Percentiles rank a stretch among this genome's conserved stretches.
Conservation (phyloP, 1,284 basidiomycete species). For the Phenoliferia sp. region DNA sequence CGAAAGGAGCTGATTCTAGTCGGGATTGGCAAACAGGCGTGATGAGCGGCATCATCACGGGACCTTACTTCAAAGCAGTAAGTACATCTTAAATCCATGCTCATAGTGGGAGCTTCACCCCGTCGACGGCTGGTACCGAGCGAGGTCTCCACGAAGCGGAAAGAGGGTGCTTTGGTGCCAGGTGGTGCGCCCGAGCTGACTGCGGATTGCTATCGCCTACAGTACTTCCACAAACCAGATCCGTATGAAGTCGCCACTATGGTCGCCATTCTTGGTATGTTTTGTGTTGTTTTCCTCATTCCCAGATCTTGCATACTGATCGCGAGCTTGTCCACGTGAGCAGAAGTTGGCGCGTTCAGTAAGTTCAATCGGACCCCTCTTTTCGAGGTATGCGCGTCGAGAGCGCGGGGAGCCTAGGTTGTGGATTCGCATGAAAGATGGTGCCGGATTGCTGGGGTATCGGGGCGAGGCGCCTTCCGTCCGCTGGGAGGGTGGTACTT, state of each 20-base stretch:
- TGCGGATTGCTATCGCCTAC: neutral
- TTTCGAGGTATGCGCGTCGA: too few species aligned
- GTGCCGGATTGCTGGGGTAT: too few species aligned
- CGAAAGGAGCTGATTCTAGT: neutral
- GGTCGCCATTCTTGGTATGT: conserved; percentile 58
- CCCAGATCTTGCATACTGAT: neutral
- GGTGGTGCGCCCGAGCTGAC: neutral
- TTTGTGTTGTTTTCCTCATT: conserved; percentile 59
- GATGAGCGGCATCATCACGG: conserved; percentile 69
- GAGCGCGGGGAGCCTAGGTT: neutral
- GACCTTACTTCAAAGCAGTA: conserved; percentile 42
- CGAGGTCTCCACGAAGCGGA: neutral
- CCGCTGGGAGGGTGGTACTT: too few species aligned
- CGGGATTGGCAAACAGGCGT: conserved; percentile 6
- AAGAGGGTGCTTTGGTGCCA: neutral
- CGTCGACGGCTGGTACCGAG: neutral
- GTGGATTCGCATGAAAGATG: too few species aligned
- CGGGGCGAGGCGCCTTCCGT: too few species aligned
- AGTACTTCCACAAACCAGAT: conserved; percentile 66
- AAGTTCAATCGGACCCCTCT: neutral
- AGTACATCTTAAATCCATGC: neutral
- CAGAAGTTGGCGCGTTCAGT: neutral
- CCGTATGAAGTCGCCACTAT: conserved; percentile 63
- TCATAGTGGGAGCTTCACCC: neutral
- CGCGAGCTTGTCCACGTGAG: neutral